Conservation (phyloP, 2,329 filamentous ascomycete species). For the Trichoderma gracile region DNA sequence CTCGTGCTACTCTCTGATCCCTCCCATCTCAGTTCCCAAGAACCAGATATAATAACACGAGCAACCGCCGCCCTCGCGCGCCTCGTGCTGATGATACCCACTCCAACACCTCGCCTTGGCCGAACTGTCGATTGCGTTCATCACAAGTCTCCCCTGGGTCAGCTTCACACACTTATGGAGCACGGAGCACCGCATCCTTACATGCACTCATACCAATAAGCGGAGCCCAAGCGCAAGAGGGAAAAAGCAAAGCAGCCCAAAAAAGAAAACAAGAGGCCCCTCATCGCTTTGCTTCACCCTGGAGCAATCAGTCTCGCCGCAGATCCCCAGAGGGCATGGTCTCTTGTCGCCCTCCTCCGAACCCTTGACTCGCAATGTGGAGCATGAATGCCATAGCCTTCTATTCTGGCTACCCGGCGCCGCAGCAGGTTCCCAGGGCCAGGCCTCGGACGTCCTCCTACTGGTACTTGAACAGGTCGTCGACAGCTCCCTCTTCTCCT, state of each 20-base stretch:
- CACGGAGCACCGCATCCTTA: slow-evolving; percentile 21
- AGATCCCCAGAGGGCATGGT: slow-evolving; percentile 36
- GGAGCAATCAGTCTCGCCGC: slow-evolving; percentile 30
- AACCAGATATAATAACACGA: slow-evolving; percentile 19
- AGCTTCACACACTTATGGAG: slow-evolving; percentile 15
- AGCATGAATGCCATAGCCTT: slow-evolving; percentile 29
- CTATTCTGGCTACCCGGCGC: slow-evolving; percentile 18
- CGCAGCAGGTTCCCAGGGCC: slow-evolving; percentile 8
- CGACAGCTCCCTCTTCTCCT: slow-evolving; percentile 61
- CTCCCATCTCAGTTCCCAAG: slow-evolving; percentile 13
- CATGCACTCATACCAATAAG: slow-evolving; percentile 22
- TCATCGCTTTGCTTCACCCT: slow-evolving; percentile 25
- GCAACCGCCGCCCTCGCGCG: slow-evolving; percentile 9
- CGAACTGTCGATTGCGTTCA: slow-evolving; percentile 17
- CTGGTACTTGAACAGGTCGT: slow-evolving; percentile 57
- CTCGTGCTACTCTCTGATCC: slow-evolving; percentile 11
- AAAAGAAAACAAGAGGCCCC: slow-evolving; percentile 2
- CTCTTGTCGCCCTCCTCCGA: slow-evolving; percentile 34
- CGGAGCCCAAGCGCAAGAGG: slow-evolving; percentile 19
- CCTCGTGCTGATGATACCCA: slow-evolving; percentile 23
- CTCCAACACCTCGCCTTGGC: slow-evolving; percentile 22
- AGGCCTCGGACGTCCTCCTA: slow-evolving; percentile 6
- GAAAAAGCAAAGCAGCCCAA: not conserved
- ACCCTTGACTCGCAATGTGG: slow-evolving; percentile 33
- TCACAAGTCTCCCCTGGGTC: slow-evolving; percentile 10